Conservation (phyloP, 75 land plant genomes). For the Gnetum montanum region DNA sequence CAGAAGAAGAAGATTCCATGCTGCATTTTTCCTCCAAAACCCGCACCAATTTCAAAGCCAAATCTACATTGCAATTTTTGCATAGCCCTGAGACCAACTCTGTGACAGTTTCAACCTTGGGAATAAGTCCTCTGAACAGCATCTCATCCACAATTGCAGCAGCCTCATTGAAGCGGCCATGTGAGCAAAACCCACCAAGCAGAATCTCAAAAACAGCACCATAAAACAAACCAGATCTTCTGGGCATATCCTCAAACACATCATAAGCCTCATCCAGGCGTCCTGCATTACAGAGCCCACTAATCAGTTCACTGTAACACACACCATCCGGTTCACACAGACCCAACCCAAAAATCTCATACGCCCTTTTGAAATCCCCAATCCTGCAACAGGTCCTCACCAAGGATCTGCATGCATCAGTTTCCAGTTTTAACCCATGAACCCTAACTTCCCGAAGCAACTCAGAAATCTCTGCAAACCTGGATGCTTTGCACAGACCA, state of each 20-base stretch:
- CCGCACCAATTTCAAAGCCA: conserved; percentile 2
- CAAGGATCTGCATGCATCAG: conserved; percentile 2
- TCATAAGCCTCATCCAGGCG: conserved; percentile 7
- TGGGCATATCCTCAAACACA: conserved; percentile 11
- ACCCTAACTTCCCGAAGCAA: conserved; percentile 11
- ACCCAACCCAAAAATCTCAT: conserved; percentile 3
- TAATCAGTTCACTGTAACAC: conserved; percentile 6
- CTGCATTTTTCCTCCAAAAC: conserved; percentile 7
- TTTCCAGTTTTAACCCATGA: conserved; percentile 7
- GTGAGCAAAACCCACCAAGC: conserved; percentile 10
- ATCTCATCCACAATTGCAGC: conserved; percentile 4
- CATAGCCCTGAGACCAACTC: conserved; percentile 12
- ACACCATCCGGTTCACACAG: conserved; percentile 10
- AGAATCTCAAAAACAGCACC: conserved; percentile 16
- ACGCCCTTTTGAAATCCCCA: conserved; percentile 7
- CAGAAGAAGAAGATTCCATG: conserved; percentile 4
- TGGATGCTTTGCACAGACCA: conserved; percentile 8
- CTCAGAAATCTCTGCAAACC: conserved; percentile 2
- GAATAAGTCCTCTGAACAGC: conserved; percentile 4
- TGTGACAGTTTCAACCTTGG: background rate
- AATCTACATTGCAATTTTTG: conserved; percentile 3
- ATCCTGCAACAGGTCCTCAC: conserved; percentile 5
- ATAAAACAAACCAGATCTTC: conserved; percentile 5
- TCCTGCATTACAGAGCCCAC: conserved; percentile 6
- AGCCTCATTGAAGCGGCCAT: conserved; percentile 8